A percentile compares a stretch with the other conserved stretches of the same genome.
phyloP scores from a whole-genome alignment of 495 filamentous ascomycete species.

The Aeminium ludgeri region DNA sequence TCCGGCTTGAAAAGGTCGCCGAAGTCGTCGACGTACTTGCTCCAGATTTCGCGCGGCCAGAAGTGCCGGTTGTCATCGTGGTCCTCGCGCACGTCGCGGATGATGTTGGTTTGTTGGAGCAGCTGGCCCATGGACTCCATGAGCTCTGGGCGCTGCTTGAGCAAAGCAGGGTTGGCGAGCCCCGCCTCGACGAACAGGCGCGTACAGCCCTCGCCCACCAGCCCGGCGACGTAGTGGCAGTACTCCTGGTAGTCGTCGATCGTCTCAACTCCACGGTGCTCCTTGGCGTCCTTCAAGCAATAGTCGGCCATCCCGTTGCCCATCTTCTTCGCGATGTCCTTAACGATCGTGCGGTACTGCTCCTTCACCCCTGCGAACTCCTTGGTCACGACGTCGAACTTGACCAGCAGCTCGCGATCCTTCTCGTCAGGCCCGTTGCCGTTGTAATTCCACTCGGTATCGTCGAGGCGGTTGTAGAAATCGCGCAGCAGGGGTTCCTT shows the following conservation, averaged over 20 bases:
- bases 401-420: constrained; percentile 76
- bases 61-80: constrained; percentile 66
- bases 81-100: constrained; percentile 86
- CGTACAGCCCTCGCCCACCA: constrained; percentile 87
- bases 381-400: constrained; percentile 70
- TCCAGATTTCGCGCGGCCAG: constrained; percentile 93
- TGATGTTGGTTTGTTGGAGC: constrained; percentile 96
- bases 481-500: constrained; percentile 78
- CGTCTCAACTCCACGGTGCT: constrained; percentile 63
- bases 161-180: constrained; percentile 70
- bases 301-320: constrained; percentile 98
- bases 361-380: constrained; percentile 86
- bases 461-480: constrained; percentile 59
- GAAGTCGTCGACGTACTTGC: constrained; percentile 76
- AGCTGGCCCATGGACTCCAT: constrained; percentile 95
- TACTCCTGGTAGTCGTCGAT: constrained; percentile 83
- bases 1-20: constrained; percentile 76
- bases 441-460: constrained; percentile 78
- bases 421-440: constrained; percentile 85
- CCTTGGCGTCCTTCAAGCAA: constrained; percentile 60
- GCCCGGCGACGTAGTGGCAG: constrained; percentile 93
- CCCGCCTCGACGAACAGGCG: constrained; percentile 76
- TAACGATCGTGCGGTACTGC: constrained; percentile 68
- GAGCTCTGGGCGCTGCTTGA: constrained; percentile 59
- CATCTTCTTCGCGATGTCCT: constrained; percentile 90